phyloP scores from a whole-genome alignment of 805 yeast species.

The Candida schatavii region DNA sequence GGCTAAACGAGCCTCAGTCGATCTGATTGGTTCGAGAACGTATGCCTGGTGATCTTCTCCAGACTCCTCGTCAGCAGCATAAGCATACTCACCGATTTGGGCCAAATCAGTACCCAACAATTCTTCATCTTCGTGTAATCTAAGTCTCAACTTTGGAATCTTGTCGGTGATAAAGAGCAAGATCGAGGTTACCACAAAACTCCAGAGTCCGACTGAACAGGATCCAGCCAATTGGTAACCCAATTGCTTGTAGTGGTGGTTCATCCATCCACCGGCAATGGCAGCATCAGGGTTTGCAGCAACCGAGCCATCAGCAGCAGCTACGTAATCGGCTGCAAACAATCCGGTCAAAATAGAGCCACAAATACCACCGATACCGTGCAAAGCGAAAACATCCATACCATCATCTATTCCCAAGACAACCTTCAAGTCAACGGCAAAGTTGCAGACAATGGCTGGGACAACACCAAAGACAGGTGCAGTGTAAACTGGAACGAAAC shows the following conservation, averaged over 20 bases:
- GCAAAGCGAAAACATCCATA: constrained; percentile 89
- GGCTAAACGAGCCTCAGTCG: constrained; percentile 42
- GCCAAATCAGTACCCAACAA: constrained; percentile 83
- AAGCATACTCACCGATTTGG: constrained; percentile 89
- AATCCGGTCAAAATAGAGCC: constrained; percentile 87
- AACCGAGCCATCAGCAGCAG: constrained; percentile 73
- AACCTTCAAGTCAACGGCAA: constrained; percentile 78
- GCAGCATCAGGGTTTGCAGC: constrained; percentile 20
- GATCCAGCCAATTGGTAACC: constrained; percentile 87
- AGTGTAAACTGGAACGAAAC: constrained; percentile 89
- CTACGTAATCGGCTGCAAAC: constrained; percentile 88
- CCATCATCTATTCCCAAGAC: constrained; percentile 84
- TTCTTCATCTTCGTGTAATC: constrained; percentile 86
- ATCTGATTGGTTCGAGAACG: constrained; percentile 78
- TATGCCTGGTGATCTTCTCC: constrained; percentile 29
- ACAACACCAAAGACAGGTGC: constrained; percentile 81
- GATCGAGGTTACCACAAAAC: constrained; percentile 69
- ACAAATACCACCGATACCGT: constrained; percentile 88
- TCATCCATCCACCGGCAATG: constrained; percentile 85
- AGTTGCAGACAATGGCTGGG: constrained; percentile 76
- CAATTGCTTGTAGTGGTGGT: constrained; percentile 77
- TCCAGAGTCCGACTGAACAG: constrained; percentile 68
- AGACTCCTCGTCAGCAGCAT: constrained; percentile 40
- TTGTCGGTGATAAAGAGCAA: constrained; percentile 65
- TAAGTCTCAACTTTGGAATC: constrained; percentile 76